Evolutionary conservation across 1,284 basidiomycete genomes (phyloP).

Genomic region (Ustilago bromivora): DNA sequence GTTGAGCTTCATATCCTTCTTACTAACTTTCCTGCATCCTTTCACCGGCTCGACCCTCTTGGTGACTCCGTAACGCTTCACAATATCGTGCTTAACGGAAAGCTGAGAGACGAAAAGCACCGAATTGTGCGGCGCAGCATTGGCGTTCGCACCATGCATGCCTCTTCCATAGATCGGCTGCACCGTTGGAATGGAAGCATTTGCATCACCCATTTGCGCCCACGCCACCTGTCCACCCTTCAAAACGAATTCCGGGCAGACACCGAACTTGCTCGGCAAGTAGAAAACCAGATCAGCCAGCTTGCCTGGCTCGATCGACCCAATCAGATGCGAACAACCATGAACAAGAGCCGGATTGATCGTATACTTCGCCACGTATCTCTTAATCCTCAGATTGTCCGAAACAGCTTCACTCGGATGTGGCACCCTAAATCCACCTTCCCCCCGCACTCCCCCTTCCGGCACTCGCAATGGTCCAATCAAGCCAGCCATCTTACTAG

Average conservation of each 20-base stretch:
- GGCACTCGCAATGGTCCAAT: constrained; percentile 77
- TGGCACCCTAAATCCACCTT: constrained; percentile 1
- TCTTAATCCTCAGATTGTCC: constrained; percentile 96
- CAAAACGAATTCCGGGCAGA: constrained; percentile 89
- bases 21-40: constrained; percentile 81
- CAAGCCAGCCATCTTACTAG: constrained; percentile 89
- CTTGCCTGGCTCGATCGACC: constrained; percentile 83
- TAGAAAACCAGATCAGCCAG: constrained; percentile 95
- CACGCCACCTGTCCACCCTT: constrained; percentile 94
- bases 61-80: constrained; percentile 79
- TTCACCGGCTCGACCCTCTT: constrained; percentile 83
- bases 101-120: constrained; percentile 78
- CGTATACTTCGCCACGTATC: constrained; percentile 96
- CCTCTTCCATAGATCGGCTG: constrained; percentile 86
- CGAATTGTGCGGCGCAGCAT: constrained; percentile 82
- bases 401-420: constrained; percentile 73
- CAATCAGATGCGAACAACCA: constrained; percentile 88
- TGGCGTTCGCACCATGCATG: constrained; percentile 87
- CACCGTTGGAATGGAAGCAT: constrained; percentile 86
- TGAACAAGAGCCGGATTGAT: constrained; percentile 97
- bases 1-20: constrained; percentile 96
- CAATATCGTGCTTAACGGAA: constrained; percentile 71
- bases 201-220: constrained; percentile 92
- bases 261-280: constrained; percentile 91
- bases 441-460: not conserved